Percentiles rank a stretch among this genome's conserved stretches.
These are phyloP conservation scores for Calonectria pteridis DNA, from an alignment of 2,329 filamentous ascomycete genomes.

Conservation along the genomic window DNA sequence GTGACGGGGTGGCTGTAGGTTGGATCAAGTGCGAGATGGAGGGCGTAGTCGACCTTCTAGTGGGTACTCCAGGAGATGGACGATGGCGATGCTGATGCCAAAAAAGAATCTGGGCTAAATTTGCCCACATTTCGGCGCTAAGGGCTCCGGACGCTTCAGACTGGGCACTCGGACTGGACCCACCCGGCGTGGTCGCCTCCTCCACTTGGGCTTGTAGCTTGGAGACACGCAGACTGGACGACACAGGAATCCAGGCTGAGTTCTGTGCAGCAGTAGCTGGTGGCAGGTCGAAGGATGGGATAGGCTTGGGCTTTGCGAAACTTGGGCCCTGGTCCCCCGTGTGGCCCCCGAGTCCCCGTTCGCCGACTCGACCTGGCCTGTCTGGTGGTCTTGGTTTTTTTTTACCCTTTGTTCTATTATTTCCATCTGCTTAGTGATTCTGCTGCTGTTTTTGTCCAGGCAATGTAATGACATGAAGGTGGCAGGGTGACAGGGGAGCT, in stretches of 20 bases:
- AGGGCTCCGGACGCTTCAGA: neutral
- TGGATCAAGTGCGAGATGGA: constrained; percentile 1
- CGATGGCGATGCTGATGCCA: constrained; percentile 20
- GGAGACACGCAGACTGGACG: constrained; percentile 1
- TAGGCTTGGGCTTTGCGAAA: constrained; percentile 8
- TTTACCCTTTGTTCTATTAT: constrained; percentile 14
- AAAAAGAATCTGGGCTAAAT: constrained; percentile 39
- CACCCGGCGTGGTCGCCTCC: constrained; percentile 2
- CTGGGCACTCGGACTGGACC: constrained; percentile 1
- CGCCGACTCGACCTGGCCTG: neutral
- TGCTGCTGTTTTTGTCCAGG: constrained; percentile 3
- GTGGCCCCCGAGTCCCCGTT: neutral
- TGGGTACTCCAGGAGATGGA: neutral
- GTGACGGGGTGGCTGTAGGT: constrained; percentile 4
- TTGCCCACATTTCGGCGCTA: constrained; percentile 28
- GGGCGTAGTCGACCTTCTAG: constrained; percentile 5
- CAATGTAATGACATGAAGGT: neutral
- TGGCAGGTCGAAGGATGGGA: neutral
- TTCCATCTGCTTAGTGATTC: constrained; percentile 27
- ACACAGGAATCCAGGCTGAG: constrained; percentile 13
- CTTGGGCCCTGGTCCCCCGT: constrained; percentile 8
- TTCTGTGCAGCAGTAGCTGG: neutral
- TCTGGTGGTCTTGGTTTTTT: neutral
- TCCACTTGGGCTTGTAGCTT: constrained; percentile 10
- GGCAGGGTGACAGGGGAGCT: constrained; percentile 4